Evolutionary conservation across 2,329 filamentous ascomycete species (phyloP).

Genomic region (Fusarium sp.): DNA sequence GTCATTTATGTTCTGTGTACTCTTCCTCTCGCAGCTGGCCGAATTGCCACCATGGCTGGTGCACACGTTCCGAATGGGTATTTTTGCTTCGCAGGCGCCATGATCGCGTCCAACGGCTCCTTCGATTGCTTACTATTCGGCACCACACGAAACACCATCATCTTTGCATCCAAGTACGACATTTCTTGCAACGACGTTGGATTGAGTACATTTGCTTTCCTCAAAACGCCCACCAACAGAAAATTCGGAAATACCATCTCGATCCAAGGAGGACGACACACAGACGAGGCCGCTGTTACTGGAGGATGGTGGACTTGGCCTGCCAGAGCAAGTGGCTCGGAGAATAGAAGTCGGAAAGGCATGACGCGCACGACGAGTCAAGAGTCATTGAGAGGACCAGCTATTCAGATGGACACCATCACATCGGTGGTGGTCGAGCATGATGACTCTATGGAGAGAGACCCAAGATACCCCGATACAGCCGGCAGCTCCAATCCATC

Average conservation of each 20-base stretch:
- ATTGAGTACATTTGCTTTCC: slow-evolving; percentile 65
- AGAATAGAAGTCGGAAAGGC: slow-evolving; percentile 24
- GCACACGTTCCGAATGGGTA: slow-evolving; percentile 64
- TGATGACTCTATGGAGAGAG: slow-evolving; percentile 48
- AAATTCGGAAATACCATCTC: slow-evolving; percentile 60
- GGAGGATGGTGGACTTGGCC: slow-evolving; percentile 52
- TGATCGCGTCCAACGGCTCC: slow-evolving; percentile 70
- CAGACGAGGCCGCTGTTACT: slow-evolving; percentile 20
- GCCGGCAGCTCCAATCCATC: slow-evolving; percentile 44
- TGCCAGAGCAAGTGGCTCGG: slow-evolving; percentile 12
- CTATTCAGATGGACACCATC: slow-evolving; percentile 61
- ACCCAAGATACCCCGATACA: slow-evolving; percentile 44
- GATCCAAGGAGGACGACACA: slow-evolving; percentile 51
- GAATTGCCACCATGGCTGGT: slow-evolving; percentile 73
- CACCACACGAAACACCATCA: slow-evolving; percentile 65
- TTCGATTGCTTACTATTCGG: slow-evolving; percentile 68
- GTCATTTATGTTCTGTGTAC: slow-evolving; percentile 78
- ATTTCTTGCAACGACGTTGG: slow-evolving; percentile 62
- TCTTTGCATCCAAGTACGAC: slow-evolving; percentile 58
- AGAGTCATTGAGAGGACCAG: slow-evolving; percentile 54
- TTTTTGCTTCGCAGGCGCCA: slow-evolving; percentile 70
- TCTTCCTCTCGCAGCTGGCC: slow-evolving; percentile 72
- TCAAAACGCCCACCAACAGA: slow-evolving; percentile 57
- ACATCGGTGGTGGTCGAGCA: slow-evolving; percentile 59
- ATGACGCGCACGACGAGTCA: slow-evolving; percentile 49